Conservation (phyloP, 805 yeast genomes). For the Cyberlindnera suaveolens region DNA sequence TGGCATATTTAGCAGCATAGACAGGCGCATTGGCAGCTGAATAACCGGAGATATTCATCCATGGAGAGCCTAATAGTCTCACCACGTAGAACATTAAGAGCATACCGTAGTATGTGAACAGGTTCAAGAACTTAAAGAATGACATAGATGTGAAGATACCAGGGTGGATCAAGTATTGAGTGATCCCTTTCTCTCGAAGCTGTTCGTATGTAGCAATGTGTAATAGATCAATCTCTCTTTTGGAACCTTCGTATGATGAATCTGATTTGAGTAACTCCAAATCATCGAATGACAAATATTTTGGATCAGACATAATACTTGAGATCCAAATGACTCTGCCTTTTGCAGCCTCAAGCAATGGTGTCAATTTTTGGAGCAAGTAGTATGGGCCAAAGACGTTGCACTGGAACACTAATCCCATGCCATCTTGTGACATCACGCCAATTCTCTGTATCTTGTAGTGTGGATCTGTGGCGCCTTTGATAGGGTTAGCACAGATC, state of each 20-base stretch:
- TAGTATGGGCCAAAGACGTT: slow-evolving; percentile 97
- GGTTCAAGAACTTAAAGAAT: slow-evolving; percentile 67
- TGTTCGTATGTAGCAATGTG: slow-evolving; percentile 64
- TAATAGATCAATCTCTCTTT: slow-evolving; percentile 75
- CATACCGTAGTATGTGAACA: slow-evolving; percentile 84
- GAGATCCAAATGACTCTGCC: slow-evolving; percentile 83
- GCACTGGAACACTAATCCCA: slow-evolving; percentile 89
- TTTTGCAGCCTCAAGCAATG: slow-evolving; percentile 44
- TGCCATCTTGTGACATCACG: slow-evolving; percentile 63
- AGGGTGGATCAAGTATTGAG: slow-evolving; percentile 82
- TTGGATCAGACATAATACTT: slow-evolving; percentile 73
- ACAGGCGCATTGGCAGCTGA: slow-evolving; percentile 86
- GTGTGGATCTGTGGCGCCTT: slow-evolving; percentile 82
- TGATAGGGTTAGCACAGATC: slow-evolving; percentile 57
- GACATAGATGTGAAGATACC: slow-evolving; percentile 88
- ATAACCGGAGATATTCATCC: slow-evolving; percentile 87
- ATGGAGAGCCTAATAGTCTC: slow-evolving; percentile 73
- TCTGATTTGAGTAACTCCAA: slow-evolving; percentile 58
- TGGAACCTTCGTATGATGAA: slow-evolving; percentile 87
- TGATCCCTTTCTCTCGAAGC: slow-evolving; percentile 47
- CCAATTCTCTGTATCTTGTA: slow-evolving; percentile 83
- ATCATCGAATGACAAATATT: slow-evolving; percentile 67
- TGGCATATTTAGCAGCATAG: slow-evolving; percentile 51
- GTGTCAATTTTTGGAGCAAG: slow-evolving; percentile 59
- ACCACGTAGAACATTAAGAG: slow-evolving; percentile 75